These are phyloP conservation scores for Xerocomus amazonicus DNA, from an alignment of 1,284 basidiomycete genomes.

Conservation along the genomic window DNA sequence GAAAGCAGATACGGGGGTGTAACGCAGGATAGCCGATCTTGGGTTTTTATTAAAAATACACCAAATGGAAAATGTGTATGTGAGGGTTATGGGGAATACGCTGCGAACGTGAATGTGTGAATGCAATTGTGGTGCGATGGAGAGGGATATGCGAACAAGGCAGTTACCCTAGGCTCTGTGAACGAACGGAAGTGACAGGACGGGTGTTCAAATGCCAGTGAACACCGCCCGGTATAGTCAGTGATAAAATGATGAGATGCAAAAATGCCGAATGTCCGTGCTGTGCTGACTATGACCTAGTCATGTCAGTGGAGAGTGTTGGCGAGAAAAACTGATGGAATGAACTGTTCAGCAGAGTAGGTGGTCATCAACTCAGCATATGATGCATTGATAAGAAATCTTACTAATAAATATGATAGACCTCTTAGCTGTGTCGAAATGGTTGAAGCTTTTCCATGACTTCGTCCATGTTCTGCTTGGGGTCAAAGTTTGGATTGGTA, in stretches of 20 bases:
- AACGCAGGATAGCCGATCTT: constrained; percentile 9
- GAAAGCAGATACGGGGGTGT: constrained; percentile 7
- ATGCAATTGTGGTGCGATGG: neutral
- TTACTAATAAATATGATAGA: constrained; percentile 15
- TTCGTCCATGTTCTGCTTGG: constrained; percentile 36
- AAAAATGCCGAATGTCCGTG: constrained; percentile 23
- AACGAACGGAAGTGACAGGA: constrained; percentile 14
- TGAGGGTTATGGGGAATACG: constrained; percentile 7
- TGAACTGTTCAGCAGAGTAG: constrained; percentile 8
- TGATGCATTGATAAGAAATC: neutral
- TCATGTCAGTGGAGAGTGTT: constrained; percentile 13
- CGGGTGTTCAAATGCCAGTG: constrained; percentile 30
- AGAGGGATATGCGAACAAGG: constrained; percentile 11
- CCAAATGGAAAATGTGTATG: constrained; percentile 2
- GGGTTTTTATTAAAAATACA: constrained; percentile 26
- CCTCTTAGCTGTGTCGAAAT: constrained; percentile 30
- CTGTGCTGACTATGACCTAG: constrained; percentile 9
- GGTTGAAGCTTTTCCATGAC: constrained; percentile 38
- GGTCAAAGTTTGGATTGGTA: constrained; percentile 34
- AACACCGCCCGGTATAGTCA: constrained; percentile 17
- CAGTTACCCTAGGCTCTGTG: constrained; percentile 7
- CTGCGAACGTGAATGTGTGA: constrained; percentile 18
- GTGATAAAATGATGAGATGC: constrained; percentile 25
- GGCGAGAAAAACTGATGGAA: constrained; percentile 9
- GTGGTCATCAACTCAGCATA: constrained; percentile 9